Conservation (phyloP, 495 filamentous ascomycete genomes). For the Sordaria brevicollis region DNA sequence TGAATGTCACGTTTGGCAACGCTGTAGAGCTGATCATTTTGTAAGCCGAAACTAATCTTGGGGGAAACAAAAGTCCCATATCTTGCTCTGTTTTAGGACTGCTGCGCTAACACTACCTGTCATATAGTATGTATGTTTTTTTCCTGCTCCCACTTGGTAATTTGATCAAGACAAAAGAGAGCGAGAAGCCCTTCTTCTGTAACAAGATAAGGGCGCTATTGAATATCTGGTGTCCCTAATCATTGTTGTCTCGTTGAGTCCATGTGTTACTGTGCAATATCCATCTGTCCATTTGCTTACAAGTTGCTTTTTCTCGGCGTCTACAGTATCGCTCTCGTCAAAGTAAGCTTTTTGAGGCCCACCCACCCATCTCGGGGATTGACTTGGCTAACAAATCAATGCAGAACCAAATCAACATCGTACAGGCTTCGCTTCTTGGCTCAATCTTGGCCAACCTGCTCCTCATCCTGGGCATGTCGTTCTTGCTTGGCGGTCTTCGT, state of each 20-base stretch:
- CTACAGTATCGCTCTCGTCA: conserved; percentile 54
- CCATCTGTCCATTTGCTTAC: background rate
- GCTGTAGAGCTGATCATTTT: conserved; percentile 51
- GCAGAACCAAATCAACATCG: conserved; percentile 77
- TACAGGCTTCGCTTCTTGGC: conserved; percentile 79
- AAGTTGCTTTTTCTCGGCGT: conserved; percentile 8
- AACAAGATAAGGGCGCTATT: conserved; percentile 9
- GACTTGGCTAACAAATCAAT: conserved; percentile 22
- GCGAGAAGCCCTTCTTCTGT: conserved; percentile 16
- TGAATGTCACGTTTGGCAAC: conserved; percentile 86
- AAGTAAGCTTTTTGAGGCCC: conserved; percentile 34
- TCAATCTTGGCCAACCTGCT: conserved; percentile 83
- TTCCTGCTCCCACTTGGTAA: conserved; percentile 6
- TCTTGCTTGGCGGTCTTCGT: conserved; percentile 74
- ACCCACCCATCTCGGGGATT: background rate
- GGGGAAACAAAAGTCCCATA: background rate
- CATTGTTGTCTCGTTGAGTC: background rate
- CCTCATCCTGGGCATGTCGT: conserved; percentile 84
- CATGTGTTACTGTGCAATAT: conserved; percentile 1
- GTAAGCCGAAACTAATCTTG: conserved; percentile 7
- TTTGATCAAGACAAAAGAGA: conserved; percentile 22
- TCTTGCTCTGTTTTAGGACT: background rate
- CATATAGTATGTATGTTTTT: conserved; percentile 17
- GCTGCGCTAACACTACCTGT: background rate
- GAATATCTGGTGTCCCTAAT: conserved; percentile 16